Evolutionary conservation across 1,139 yeast species (phyloP).

Genomic region (Yamadazyma diddensiae): DNA sequence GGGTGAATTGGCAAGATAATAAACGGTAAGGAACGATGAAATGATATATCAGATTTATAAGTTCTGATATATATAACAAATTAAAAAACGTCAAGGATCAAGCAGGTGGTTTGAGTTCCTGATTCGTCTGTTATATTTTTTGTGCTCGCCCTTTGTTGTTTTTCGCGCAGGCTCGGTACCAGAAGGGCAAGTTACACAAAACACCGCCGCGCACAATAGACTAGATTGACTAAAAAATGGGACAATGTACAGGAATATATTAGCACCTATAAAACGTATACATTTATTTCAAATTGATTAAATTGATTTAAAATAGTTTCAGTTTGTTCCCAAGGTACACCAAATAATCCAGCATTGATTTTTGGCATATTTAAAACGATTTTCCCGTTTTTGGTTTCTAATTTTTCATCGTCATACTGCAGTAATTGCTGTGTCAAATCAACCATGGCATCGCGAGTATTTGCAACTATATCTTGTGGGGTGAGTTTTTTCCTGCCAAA

Average conservation of each 20-base stretch:
- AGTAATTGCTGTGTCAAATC: slow-evolving; percentile 43
- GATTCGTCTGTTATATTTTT: slow-evolving; percentile 4
- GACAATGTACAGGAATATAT: no score
- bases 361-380: slow-evolving; percentile 60
- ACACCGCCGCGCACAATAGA: neutral
- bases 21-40: no score
- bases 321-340: slow-evolving; percentile 75
- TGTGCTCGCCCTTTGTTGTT: slow-evolving; percentile 1
- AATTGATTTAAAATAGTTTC: slow-evolving; percentile 42
- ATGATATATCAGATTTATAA: no score
- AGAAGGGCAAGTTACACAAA: neutral
- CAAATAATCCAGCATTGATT: slow-evolving; percentile 77
- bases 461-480: slow-evolving; percentile 39
- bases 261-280: no score
- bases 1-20: no score
- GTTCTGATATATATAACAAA: no score
- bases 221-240: neutral
- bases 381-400: slow-evolving; percentile 14
- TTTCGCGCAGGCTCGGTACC: neutral
- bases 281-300: slow-evolving; percentile 11
- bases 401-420: slow-evolving; percentile 12
- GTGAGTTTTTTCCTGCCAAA: slow-evolving; percentile 24
- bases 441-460: slow-evolving; percentile 47
- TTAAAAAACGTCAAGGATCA: no score
- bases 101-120: slow-evolving; percentile 1